Percentiles rank a stretch among this genome's conserved stretches.
phyloP scores from a whole-genome alignment of 176 grass and related monocot species.

The Paspalum vaginatum region DNA sequence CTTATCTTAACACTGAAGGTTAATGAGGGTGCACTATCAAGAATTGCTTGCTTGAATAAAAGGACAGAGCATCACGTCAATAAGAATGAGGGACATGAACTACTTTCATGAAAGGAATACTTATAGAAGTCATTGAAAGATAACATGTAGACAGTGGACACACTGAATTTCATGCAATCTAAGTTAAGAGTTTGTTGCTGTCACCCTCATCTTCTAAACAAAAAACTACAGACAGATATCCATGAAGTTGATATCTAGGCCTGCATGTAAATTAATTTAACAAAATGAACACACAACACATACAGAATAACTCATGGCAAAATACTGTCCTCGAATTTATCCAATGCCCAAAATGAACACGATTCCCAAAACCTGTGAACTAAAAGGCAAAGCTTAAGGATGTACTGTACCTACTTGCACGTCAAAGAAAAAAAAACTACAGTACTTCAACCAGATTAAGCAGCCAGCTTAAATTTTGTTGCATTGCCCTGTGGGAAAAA shows the following conservation, averaged over 20 bases:
- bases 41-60: conserved; percentile 25
- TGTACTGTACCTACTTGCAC: no score
- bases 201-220: conserved; percentile 41
- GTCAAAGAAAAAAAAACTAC: no score
- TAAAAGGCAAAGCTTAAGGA: neutral
- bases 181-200: conserved; percentile 41
- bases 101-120: neutral
- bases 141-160: neutral
- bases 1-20: neutral
- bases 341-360: neutral
- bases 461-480: no score
- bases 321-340: conserved; percentile 52
- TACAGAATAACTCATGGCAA: conserved; percentile 41
- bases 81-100: neutral
- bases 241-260: conserved; percentile 27
- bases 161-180: conserved; percentile 45
- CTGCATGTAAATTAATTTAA: conserved; percentile 42
- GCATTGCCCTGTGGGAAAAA: no score
- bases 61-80: neutral
- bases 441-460: no score
- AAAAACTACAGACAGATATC: conserved; percentile 22
- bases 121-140: conserved; percentile 16
- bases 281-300: conserved; percentile 41
- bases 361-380: neutral
- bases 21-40: neutral